Base-by-base conservation (phyloP, 129 eudicot genomes). In the Dittrichia graveolens region DNA sequence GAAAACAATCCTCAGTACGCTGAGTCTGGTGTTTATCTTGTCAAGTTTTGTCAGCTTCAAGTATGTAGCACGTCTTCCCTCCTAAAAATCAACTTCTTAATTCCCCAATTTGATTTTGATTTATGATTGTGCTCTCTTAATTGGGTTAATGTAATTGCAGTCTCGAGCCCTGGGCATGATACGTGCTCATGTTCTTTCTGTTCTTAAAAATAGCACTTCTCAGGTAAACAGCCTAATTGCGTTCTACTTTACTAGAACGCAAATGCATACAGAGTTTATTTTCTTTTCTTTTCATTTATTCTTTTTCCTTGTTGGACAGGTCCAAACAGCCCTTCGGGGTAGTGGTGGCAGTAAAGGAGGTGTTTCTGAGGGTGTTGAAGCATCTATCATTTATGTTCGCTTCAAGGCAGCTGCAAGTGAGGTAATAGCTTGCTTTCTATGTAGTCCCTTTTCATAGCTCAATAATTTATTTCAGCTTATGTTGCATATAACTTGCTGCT, bases 1-100 rank as follows among this genome's bases (percentile, higher is more conserved):
- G 97, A 94, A 80, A 94, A 87, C 67, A 94, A 94, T 82, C 97
- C 99, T n/a, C 99, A 94, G 78, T 94, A 90, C 80, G 99, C 99
- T 1, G 99, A 94, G 81, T 94, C 97, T 81, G 81, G 80, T 75
- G 92, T 94, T 72, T 94, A 94, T 86, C 82, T 88, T 80, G 96
- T 90, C 81, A 94, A 94, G 80, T 94, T 94, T 74, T 87, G 99
- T 65, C 99, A 94, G 73, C 99, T 94, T 61, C 99, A 94, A 96
- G 99, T 90, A 79, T 49, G 74, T 61, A 54, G 57, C 68, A 19
- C 24, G 45, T 18, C 69, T 18, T 40, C 24, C 43, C 10, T 64
- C 50, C 13, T 4, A 7, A 9, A 69, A 24, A 69, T 56, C 11
- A 43, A 52, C 19, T 44, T 65, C 11, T 45, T 2, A 11, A 38